Percentiles rank a stretch among this genome's conserved stretches.
These are phyloP conservation scores for Rubia tinctorum DNA, from an alignment of 305 asterid species.

Conservation along the genomic window DNA sequence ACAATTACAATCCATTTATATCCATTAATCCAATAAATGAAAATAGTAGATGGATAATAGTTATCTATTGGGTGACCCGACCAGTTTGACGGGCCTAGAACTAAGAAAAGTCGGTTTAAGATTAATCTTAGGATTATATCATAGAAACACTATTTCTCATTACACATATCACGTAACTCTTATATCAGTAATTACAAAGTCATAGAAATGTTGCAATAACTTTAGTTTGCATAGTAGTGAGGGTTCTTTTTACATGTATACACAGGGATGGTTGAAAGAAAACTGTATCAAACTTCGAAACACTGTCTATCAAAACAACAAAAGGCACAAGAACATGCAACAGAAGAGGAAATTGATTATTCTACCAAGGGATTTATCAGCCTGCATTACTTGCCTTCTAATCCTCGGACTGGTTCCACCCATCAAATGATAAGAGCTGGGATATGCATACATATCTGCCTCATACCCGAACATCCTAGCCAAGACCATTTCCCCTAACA, in stretches of 20 bases:
- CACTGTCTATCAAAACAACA: slow-evolving; percentile 41
- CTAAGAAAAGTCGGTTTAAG: too few species aligned
- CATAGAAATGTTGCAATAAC: slow-evolving; percentile 6
- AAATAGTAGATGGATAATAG: too few species aligned
- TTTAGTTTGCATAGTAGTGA: background rate
- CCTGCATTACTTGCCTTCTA: slow-evolving; percentile 46
- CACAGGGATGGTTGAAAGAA: background rate
- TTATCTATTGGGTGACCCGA: too few species aligned
- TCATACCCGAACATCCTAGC: slow-evolving; percentile 26
- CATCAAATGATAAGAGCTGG: slow-evolving; percentile 36
- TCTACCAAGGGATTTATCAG: slow-evolving; percentile 63
- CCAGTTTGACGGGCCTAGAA: too few species aligned
- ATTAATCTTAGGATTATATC: too few species aligned
- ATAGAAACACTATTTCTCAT: background rate
- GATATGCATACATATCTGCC: slow-evolving; percentile 38
- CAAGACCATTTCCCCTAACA: slow-evolving; percentile 38
- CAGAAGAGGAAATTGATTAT: slow-evolving; percentile 68
- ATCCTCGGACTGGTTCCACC: slow-evolving; percentile 46
- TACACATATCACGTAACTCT: background rate
- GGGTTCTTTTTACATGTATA: slow-evolving; percentile 9
- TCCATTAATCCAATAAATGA: too few species aligned
- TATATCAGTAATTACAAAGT: background rate
- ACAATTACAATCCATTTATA: too few species aligned
- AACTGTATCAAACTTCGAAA: background rate
- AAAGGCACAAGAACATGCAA: slow-evolving; percentile 55